Percentiles rank a stretch among this genome's conserved stretches.
These are phyloP conservation scores for Pyrus bretschneideri DNA, from an alignment of 306 rosid species.

Conservation along the genomic window DNA sequence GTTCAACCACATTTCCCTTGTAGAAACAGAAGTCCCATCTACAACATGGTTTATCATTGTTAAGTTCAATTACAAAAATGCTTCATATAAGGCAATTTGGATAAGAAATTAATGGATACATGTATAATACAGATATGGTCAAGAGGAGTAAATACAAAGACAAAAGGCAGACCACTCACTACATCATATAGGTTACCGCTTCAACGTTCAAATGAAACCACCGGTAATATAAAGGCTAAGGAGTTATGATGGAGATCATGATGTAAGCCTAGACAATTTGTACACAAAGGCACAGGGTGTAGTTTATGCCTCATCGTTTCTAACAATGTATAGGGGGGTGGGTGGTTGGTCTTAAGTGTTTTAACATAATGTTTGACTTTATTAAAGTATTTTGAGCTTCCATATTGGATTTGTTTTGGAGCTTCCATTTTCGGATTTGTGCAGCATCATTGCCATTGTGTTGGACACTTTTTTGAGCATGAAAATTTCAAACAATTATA, in stretches of 20 bases:
- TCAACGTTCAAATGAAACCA: not conserved
- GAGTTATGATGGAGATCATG: not conserved
- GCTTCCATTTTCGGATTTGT: not conserved
- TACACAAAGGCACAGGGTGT: not conserved
- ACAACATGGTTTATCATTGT: constrained; percentile 26
- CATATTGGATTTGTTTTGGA: not conserved
- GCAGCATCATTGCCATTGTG: not conserved
- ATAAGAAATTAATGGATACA: not conserved
- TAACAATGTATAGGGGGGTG: not conserved
- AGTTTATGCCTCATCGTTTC: not conserved
- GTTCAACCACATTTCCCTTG: constrained; percentile 68
- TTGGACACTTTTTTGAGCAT: not conserved
- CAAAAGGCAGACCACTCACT: not conserved
- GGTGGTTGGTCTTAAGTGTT: no score
- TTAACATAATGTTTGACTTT: not conserved
- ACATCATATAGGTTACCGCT: not conserved
- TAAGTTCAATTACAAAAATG: constrained; percentile 7
- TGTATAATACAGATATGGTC: not conserved
- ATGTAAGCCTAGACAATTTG: not conserved
- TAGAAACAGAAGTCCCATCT: constrained; percentile 89
- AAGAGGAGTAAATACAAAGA: not conserved
- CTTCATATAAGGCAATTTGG: not conserved
- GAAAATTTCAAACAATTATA: not conserved
- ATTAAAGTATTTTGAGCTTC: not conserved
- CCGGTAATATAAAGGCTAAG: not conserved